Percentiles rank a stretch among this genome's conserved stretches.
phyloP scores from a whole-genome alignment of 768 basidiomycete species.

The Phylloporus arenicola region DNA sequence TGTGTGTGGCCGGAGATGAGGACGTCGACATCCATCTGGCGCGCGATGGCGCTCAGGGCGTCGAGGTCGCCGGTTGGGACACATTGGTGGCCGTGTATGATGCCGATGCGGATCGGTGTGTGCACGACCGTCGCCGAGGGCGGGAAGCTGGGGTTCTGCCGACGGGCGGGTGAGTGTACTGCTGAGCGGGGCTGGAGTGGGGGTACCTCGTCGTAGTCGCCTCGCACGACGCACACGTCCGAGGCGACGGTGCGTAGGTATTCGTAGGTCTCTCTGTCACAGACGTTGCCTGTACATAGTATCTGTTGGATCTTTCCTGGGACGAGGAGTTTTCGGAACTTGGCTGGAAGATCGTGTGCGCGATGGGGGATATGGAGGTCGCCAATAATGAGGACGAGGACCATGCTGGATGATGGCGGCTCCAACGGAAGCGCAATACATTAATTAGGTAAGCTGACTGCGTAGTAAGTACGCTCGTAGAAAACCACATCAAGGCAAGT shows the following conservation, averaged over 20 bases:
- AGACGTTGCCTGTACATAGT: conserved; percentile 94
- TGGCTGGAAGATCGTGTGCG: conserved; percentile 83
- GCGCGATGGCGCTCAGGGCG: conserved; percentile 78
- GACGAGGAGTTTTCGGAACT: conserved; percentile 95
- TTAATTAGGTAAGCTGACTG: conserved; percentile 24
- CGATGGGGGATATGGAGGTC: conserved; percentile 96
- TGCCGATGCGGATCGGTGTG: conserved; percentile 81
- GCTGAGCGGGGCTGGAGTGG: background rate
- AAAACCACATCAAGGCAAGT: background rate
- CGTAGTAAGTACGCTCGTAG: background rate
- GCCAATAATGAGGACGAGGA: conserved; percentile 95
- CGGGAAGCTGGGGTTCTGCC: conserved; percentile 65
- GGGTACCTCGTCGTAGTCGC: conserved; percentile 92
- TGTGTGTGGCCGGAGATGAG: conserved; percentile 92
- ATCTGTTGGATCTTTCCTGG: conserved; percentile 98
- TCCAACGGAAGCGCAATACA: background rate
- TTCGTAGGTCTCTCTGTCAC: conserved; percentile 96
- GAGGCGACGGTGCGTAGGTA: conserved; percentile 92
- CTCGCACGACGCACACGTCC: conserved; percentile 86
- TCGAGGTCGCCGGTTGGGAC: conserved; percentile 91
- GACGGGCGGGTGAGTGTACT: conserved; percentile 1
- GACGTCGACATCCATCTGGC: conserved; percentile 98
- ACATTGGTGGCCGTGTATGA: conserved; percentile 91
- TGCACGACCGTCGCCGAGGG: conserved; percentile 77
- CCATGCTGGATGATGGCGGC: conserved; percentile 23